Evolutionary conservation across 176 grass and related monocot genomes (phyloP), one percentile per base, ranked within the genome.

Genomic region (Paspalum vaginatum): DNA sequence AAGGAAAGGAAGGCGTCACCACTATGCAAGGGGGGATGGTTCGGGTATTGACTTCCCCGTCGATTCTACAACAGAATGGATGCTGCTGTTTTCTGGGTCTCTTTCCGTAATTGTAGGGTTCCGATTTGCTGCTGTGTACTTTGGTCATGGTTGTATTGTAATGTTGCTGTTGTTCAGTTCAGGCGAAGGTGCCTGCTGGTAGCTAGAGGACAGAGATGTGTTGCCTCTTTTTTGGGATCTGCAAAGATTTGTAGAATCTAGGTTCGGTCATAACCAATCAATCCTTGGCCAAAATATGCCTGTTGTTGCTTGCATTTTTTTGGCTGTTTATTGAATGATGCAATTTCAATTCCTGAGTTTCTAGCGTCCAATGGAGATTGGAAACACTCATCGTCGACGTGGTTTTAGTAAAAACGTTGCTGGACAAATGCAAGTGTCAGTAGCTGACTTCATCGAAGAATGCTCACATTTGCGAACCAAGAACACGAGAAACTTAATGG

Each of bases 31-130:
- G 94, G 89, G 89, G 82, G 91, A 84, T 94, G 94, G 94, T 97
- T 97, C 94, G 94, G 91, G 91, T 84, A 97, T 97, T 97, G 94
- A 97, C 94, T 97, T 92, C 56, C 78, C 85, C 68, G 49, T 61
- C 39, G 22, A 61, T 76, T 70, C 74, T 26, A 25, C 55, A 58
- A 66, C 50, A 50, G 38, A 57, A 59, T 47, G 32, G 57, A 37
- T 83, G 86, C 80, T 72, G 59, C 76, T 46, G 47, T 3, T 70
- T 46, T 77, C 73, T 55, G 56, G 43, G 20, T 57, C 57, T 72
- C 48, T 60, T 24, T 51, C 46, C 26, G 21, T 22, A 52, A 61
- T 59, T 83, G 44, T 83, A 74, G 86, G 74, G 9, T 26, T 71
- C 54, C 57, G 24, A 5, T 64, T 77, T 77, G 39, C 43, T 24